A percentile compares a stretch with the other conserved stretches of the same genome.
phyloP scores from a whole-genome alignment of 2,329 filamentous ascomycete genomes.

The Didymella arachidicola region DNA sequence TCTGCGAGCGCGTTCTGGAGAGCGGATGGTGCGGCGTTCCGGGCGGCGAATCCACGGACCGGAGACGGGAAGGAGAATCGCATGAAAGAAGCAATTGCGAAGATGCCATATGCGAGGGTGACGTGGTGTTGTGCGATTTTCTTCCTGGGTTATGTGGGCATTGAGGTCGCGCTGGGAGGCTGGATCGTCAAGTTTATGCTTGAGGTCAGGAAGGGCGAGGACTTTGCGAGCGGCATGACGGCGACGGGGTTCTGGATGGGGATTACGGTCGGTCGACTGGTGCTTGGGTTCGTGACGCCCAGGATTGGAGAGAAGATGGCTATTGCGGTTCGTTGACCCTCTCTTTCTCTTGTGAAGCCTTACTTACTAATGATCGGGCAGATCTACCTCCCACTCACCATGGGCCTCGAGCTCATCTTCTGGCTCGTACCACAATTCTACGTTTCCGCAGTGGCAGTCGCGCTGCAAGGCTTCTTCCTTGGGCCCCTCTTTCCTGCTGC shows the following conservation, averaged over 20 bases:
- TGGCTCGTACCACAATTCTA: constrained; percentile 83
- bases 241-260: constrained; percentile 87
- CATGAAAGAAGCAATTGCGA: constrained; percentile 60
- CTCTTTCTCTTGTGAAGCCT: constrained; percentile 25
- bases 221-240: constrained; percentile 77
- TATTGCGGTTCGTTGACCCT: constrained; percentile 50
- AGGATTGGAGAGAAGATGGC: constrained; percentile 73
- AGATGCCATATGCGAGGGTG: constrained; percentile 58
- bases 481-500: constrained; percentile 81
- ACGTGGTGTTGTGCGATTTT: constrained; percentile 80
- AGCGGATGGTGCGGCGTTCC: constrained; percentile 66
- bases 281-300: constrained; percentile 79
- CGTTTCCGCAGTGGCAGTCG: constrained; percentile 74
- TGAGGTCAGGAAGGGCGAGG: constrained; percentile 70
- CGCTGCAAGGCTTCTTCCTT: constrained; percentile 78
- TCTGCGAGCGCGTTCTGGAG: constrained; percentile 68
- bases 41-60: constrained; percentile 58
- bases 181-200: constrained; percentile 89
- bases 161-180: constrained; percentile 77
- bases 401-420: constrained; percentile 74
- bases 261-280: constrained; percentile 75
- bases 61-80: constrained; percentile 57
- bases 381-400: constrained; percentile 70
- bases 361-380: constrained; percentile 20
- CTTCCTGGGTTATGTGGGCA: constrained; percentile 79